Evolutionary conservation across 176 grass and related monocot genomes (phyloP).

Genomic region (Thalia dealbata): DNA sequence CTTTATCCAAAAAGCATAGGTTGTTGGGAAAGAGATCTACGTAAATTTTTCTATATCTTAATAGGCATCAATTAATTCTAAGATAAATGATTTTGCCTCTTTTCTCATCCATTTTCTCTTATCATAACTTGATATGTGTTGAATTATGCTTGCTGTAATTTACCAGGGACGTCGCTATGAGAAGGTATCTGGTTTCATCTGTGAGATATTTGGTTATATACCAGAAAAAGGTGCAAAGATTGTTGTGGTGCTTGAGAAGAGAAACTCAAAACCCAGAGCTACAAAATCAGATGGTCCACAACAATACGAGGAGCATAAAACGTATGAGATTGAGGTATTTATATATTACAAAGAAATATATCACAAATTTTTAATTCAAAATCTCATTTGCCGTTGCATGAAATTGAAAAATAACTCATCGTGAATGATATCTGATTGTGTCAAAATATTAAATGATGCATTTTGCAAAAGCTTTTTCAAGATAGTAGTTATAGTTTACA

Average conservation of each 20-base stretch:
- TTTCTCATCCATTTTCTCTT: not conserved
- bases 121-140: not conserved
- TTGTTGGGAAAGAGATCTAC: no score
- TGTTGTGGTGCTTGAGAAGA: slow-evolving; percentile 69
- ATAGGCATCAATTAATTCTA: not conserved
- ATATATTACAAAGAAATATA: not conserved
- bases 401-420: no score
- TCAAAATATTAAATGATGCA: no score
- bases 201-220: slow-evolving; percentile 91
- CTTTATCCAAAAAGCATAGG: no score
- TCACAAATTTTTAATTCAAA: not conserved
- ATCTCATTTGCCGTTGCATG: no score
- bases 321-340: slow-evolving; percentile 8
- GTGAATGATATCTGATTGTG: no score
- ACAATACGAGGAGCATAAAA: slow-evolving; percentile 4
- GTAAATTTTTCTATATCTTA: not conserved
- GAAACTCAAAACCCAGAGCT: slow-evolving; percentile 31
- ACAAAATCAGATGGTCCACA: not conserved
- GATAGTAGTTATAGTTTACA: no score
- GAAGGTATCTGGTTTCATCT: slow-evolving; percentile 92
- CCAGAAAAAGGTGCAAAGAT: slow-evolving; percentile 77
- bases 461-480: no score
- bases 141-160: slow-evolving; percentile 16
- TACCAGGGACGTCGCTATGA: slow-evolving; percentile 86
- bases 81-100: not conserved